A percentile compares a stretch with the other conserved stretches of the same genome.
phyloP scores from a whole-genome alignment of 805 yeast species.

The Candida tammaniensis region DNA sequence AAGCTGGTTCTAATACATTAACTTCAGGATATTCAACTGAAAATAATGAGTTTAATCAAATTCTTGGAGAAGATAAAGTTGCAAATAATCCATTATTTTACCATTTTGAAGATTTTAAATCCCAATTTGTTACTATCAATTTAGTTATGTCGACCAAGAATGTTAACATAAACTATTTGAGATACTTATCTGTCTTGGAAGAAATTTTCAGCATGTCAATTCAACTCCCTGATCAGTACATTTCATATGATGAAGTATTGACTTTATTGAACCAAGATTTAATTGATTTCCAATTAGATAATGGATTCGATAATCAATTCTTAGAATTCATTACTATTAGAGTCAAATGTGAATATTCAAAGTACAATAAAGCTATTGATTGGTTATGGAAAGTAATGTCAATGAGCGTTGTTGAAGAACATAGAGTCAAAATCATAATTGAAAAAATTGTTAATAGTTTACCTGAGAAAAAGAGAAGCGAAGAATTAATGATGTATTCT shows the following conservation, averaged over 20 bases:
- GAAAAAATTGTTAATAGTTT: constrained; percentile 59
- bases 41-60: constrained; percentile 20
- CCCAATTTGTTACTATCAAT: constrained; percentile 73
- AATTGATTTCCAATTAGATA: constrained; percentile 52
- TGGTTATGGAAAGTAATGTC: constrained; percentile 74
- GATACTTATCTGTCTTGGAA: constrained; percentile 60
- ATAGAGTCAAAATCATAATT: constrained; percentile 63
- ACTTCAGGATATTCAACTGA: constrained; percentile 24
- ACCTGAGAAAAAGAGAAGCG: constrained; percentile 64
- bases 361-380: constrained; percentile 66
- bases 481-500: constrained; percentile 63
- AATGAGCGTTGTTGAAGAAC: constrained; percentile 66
- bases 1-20: constrained; percentile 49
- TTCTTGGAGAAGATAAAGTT: constrained; percentile 31
- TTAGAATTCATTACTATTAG: constrained; percentile 64
- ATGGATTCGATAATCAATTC: constrained; percentile 57
- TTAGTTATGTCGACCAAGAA: constrained; percentile 55
- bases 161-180: constrained; percentile 52
- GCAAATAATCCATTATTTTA: constrained; percentile 60
- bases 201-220: constrained; percentile 75
- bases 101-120: constrained; percentile 75
- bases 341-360: constrained; percentile 56
- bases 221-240: constrained; percentile 47
- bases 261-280: constrained; percentile 71
- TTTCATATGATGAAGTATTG: constrained; percentile 76